Evolutionary conservation across 768 basidiomycete species (phyloP), one percentile per base, ranked within the genome.

Genomic region (Cystofilobasidium ferigula): DNA sequence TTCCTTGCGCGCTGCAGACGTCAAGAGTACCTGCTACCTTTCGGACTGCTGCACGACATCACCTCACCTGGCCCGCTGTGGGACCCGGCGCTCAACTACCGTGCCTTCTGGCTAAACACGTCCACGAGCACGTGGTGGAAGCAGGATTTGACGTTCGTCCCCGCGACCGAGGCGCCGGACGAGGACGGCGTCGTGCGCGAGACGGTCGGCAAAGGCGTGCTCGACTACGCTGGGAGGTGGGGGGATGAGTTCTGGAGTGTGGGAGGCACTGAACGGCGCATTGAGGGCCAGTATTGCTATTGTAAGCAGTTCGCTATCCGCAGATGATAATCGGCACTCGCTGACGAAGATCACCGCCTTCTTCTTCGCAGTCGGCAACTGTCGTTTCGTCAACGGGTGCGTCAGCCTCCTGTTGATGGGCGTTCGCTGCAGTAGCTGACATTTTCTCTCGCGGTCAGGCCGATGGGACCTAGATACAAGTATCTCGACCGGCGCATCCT

Each of bases 21-120:
- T 16, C 67, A 68, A 56, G 61, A 62, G 45, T 68, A 68, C 40
- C 40, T 68, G 16, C 62, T 68, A 13, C 67, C 67, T 0, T 68
- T 68, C 36, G 67, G 67, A 4, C 67, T 68, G n/a, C 48, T 68
- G 13, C 57, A 54, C 26, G 67, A 68, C 42, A 42, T 38, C n/a
- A 57, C 67, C 14, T 62, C 61, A 0, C 38, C 54, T 20, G 67
- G 67, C 30, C 61, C 61, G 14, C 36, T 68, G 10, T 68, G 67
- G 67, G 67, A 68, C 30, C 61, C 62, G 0, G 54, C 56, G 1
- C 67, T 63, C 40, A 68, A 68, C 36, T 38, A 68, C 26, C 67
- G 61, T 13, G 40, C 67, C 22, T 68, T 58, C 62, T 68, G 67
- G 67, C 67, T 68, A 43, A 68, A 68, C 24, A 68, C 67, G 32